Base-by-base conservation (phyloP, 2,329 filamentous ascomycete species). In the Sporothrix euskadiensis region DNA sequence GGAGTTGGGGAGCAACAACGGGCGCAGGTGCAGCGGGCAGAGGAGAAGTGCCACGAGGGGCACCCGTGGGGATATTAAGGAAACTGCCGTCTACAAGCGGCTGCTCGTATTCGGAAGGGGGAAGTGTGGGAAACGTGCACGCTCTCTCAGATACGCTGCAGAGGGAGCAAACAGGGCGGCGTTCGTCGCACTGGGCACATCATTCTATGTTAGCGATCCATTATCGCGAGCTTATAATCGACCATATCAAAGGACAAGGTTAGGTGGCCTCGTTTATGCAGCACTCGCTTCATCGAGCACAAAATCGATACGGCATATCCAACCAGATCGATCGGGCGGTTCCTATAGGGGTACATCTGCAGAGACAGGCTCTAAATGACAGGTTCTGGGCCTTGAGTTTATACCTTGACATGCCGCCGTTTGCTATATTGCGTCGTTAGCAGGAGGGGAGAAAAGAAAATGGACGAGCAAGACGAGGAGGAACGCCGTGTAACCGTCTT, bases 391-490 rank as follows among this genome's bases (percentile, higher is more conserved):
- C 35, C 32, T 30, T 52, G 41, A 47, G 22, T 19, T n/a, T 69
- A 61, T 75, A 78, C 79, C 78, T 80, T 80, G 72, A 80, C 78
- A 71, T 81, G 80, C 4, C 80, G 78, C 39, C 76, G 76, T 73
- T 81, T 81, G 76, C 79, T 77, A 39, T 61, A 59, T 32, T 52
- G 41, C 10, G 39, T 16, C 30, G 39, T 56, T 49, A 56, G 66
- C 35, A 41, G 12, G 35, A 41, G 59, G 19, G 41, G 22, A 1
- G 10, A 22, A 1, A 30, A 30, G 54, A 35, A 30, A 9, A 35
- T 19, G 30, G 57, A 61, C 2, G 12, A 39, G 4, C 30, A n/a
- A 16, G 22, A 26, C 10, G n/a, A 56, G 3, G 26, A 39, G 57
- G 14, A n/a, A 35, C 35, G 35, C 59, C 59, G 35, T 4, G 35